Evolutionary conservation across 257 asterid genomes (phyloP), one percentile per base, ranked within the genome.

Genomic region (Eustoma russellianum): DNA sequence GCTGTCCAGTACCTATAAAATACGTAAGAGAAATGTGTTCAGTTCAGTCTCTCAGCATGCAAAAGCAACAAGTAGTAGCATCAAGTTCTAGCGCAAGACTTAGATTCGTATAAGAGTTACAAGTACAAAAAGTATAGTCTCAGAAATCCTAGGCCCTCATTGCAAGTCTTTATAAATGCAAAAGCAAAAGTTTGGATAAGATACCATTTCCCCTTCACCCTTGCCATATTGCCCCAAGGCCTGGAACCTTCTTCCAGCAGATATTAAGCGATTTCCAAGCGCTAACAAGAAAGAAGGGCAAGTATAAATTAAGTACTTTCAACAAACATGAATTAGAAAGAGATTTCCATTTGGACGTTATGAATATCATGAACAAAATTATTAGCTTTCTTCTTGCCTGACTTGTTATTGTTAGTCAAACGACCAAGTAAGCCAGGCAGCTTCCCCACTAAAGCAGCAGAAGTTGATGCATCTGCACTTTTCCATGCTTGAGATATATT

Each of bases 401-500:
- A 70, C 73, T 77, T 84, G 51, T 80, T 78, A 35, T 62, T 71
- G 50, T 71, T 64, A 53, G 82, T 61, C 69, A 77, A 65, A 16
- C 79, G 73, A 60, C 72, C 65, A 38, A 57, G 70, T 50, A 85
- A 49, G 35, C 52, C 51, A 46, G 94, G 95, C 65, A 92, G 80
- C 76, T 76, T 76, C 63, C 78, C 70, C 67, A 81, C 33, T 70
- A 85, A 65, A 66, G 61, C 59, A 2, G 79, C 79, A 14, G 98
- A 92, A 47, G 88, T 74, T 34, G 80, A 75, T 52, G 86, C 59
- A 44, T 87, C 98, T 43, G 79, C 98, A 41, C 5, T 57, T 73
- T 92, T 94, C 98, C 95, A 92, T 67, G 98, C 95, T 65, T 83
- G 83, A 70, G 80, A 79, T 61, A 92, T 68, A 63, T 88, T 64